Conservation (phyloP, 1,284 basidiomycete genomes). For the Flammula alnicola region DNA sequence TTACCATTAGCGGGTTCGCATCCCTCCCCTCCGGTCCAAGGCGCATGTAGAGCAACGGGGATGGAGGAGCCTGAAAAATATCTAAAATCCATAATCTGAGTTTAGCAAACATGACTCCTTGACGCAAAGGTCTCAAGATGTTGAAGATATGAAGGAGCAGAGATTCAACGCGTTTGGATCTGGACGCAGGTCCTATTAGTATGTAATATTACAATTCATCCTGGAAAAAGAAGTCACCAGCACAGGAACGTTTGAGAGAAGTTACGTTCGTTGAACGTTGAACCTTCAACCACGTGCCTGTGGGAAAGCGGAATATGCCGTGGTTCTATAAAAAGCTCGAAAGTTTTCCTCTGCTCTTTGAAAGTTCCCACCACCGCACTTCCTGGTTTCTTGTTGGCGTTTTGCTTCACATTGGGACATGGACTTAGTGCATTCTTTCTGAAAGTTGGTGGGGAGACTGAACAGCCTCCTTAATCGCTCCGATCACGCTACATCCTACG, state of each 20-base stretch:
- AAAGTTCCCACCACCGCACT: slow-evolving; percentile 45
- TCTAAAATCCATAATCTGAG: slow-evolving; percentile 31
- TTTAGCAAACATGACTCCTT: slow-evolving; percentile 28
- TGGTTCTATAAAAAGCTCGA: slow-evolving; percentile 24
- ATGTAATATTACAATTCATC: too few species aligned
- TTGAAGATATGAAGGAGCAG: neutral
- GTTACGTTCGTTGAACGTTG: too few species aligned
- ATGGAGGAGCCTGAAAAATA: slow-evolving; percentile 28
- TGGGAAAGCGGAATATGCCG: neutral
- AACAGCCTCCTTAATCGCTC: slow-evolving; percentile 80
- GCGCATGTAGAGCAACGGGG: slow-evolving; percentile 60
- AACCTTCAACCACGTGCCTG: slow-evolving; percentile 13
- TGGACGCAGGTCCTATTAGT: neutral
- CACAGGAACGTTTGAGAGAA: too few species aligned
- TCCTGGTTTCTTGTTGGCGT: slow-evolving; percentile 57
- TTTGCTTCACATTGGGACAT: slow-evolving; percentile 54
- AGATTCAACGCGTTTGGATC: neutral
- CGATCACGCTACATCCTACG: slow-evolving; percentile 64
- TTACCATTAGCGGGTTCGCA: slow-evolving; percentile 70
- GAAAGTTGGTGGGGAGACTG: slow-evolving; percentile 54
- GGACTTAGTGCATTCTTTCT: slow-evolving; percentile 41
- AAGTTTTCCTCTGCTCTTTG: slow-evolving; percentile 33
- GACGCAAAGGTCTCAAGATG: neutral
- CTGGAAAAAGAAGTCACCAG: too few species aligned
- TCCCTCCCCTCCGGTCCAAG: slow-evolving; percentile 50